phyloP scores from a whole-genome alignment of 2,329 filamentous ascomycete species.

The Fusarium albosuccineum region DNA sequence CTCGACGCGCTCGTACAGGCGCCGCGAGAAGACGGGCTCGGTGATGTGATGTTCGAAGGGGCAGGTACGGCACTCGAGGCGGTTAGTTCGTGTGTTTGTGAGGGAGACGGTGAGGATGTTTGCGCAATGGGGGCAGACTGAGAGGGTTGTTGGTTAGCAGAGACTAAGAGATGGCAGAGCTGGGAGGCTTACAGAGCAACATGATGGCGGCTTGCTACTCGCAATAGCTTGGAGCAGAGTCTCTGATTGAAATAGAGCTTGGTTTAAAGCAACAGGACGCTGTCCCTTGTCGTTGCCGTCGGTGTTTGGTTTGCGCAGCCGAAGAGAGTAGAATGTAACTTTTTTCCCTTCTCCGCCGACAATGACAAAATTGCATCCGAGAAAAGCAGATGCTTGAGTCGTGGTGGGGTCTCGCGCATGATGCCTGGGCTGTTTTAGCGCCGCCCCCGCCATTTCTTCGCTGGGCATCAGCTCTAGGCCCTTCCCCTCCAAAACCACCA shows the following conservation, averaged over 20 bases:
- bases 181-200: slow-evolving; percentile 71
- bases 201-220: slow-evolving; percentile 56
- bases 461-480: slow-evolving; percentile 28
- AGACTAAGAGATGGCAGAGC: slow-evolving; percentile 30
- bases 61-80: slow-evolving; percentile 95
- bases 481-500: slow-evolving; percentile 39
- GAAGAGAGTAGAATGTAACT: slow-evolving; percentile 19
- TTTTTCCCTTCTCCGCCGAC: slow-evolving; percentile 10
- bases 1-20: slow-evolving; percentile 87
- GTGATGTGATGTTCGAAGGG: slow-evolving; percentile 91
- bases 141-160: slow-evolving; percentile 19
- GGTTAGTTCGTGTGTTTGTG: slow-evolving; percentile 73
- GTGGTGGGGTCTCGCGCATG: slow-evolving; percentile 33
- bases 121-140: slow-evolving; percentile 86
- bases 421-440: slow-evolving; percentile 26
- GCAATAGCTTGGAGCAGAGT: neutral
- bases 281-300: slow-evolving; percentile 1
- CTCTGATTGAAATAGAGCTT: neutral
- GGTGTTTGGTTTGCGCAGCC: neutral
- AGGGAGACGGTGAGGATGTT: slow-evolving; percentile 84
- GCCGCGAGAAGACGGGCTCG: slow-evolving; percentile 83
- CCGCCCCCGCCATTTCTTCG: slow-evolving; percentile 35
- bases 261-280: neutral
- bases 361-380: slow-evolving; percentile 13
- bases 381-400: neutral